Evolutionary conservation across 768 basidiomycete genomes (phyloP), one percentile per base, ranked within the genome.

Genomic region (Boletus reticuloceps): DNA sequence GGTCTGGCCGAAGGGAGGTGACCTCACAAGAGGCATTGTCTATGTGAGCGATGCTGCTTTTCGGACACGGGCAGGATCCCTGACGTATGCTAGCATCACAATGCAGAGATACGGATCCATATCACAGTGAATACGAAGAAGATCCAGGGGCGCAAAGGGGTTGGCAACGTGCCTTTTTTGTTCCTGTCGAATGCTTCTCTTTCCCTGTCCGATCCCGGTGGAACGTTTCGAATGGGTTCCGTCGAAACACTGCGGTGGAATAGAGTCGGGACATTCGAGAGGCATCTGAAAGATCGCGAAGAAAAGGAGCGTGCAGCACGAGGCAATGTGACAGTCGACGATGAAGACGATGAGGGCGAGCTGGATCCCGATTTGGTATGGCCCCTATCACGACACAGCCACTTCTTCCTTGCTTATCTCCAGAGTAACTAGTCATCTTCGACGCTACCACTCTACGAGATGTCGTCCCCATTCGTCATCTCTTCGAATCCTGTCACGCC

Each of bases 161-260:
- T 68, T 3, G 81, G 85, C 5, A 88, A 88, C 63, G 74, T 75
- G 27, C 88, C 88, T 0, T 77, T 78, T 55, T 73, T 88, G 11
- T 88, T 90, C 66, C 60, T 62, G 8, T 85, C 84, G 1, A 70
- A 72, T 20, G 83, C 82, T 0, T 71, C 69, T 3, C 39, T 69
- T 37, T 67, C 64, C n/a, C 29, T 70, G 27, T 65, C 60, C 10
- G 20, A 64, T 41, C 70, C 68, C 2, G 61, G 54, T 1, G 56
- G 31, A 19, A 63, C 64, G 22, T 51, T 69, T 46, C 64, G 59
- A 4, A 60, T 66, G 50, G 62, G 68, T 25, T 45, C 55, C 3
- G 38, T 70, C 11, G 60, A 69, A 17, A 64, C 65, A 12, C n/a
- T 63, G 14, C 68, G 70, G 3, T 70, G 68, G 68, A 70, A 70